Conservation (phyloP, 306 rosid genomes). For the Glycine latifolia region DNA sequence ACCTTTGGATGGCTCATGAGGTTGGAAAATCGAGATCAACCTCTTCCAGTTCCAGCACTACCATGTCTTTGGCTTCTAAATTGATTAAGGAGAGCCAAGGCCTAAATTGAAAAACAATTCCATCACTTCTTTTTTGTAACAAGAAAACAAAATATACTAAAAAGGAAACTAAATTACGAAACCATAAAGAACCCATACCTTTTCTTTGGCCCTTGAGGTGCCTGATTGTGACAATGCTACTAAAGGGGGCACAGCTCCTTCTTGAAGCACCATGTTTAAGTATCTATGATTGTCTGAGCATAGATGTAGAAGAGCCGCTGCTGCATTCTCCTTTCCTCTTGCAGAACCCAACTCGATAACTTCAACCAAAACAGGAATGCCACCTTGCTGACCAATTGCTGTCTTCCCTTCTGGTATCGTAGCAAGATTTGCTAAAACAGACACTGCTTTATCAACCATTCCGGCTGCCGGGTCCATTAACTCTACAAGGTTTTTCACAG, state of each 20-base stretch:
- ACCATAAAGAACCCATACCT: constrained; percentile 56
- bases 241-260: constrained; percentile 86
- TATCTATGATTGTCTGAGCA: constrained; percentile 58
- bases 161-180: constrained; percentile 24
- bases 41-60: constrained; percentile 77
- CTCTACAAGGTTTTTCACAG: constrained; percentile 81
- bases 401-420: constrained; percentile 75
- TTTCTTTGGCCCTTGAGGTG: constrained; percentile 88
- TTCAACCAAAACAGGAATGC: constrained; percentile 80
- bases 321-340: constrained; percentile 90
- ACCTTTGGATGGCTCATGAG: constrained; percentile 41
- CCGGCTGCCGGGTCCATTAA: constrained; percentile 89
- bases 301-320: constrained; percentile 77
- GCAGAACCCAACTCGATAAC: constrained; percentile 86
- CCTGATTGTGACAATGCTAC: constrained; percentile 77
- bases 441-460: constrained; percentile 89
- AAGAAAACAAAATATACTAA: not conserved
- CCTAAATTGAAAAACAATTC: constrained; percentile 58
- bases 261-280: constrained; percentile 71
- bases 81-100: constrained; percentile 78
- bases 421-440: constrained; percentile 86
- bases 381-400: constrained; percentile 65
- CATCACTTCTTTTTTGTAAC: not conserved
- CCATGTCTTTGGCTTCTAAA: constrained; percentile 85
- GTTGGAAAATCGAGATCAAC: constrained; percentile 51